phyloP scores from a whole-genome alignment of 306 rosid genomes.

The Pterocarpus santalinus region DNA sequence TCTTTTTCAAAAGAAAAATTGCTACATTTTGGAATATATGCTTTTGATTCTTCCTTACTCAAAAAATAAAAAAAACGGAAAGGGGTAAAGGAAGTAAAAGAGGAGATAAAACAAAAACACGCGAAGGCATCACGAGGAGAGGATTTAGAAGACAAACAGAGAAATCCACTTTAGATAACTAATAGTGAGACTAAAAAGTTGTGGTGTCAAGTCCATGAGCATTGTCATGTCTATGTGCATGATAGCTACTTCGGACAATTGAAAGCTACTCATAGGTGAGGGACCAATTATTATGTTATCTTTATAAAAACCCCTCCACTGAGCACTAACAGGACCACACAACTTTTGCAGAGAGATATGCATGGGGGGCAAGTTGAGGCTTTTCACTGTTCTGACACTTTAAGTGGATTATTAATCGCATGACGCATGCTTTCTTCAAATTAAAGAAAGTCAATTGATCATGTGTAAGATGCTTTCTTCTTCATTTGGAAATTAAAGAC shows the following conservation, averaged over 20 bases:
- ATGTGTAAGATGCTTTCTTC: slow-evolving; percentile 46
- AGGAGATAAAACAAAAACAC: slow-evolving; percentile 5
- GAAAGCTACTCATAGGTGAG: slow-evolving; percentile 53
- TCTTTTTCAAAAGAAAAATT: too few species aligned
- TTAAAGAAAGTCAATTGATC: slow-evolving; percentile 46
- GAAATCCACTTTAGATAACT: slow-evolving; percentile 56
- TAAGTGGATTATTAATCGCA: slow-evolving; percentile 42
- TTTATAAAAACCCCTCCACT: slow-evolving; percentile 46
- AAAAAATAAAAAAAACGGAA: background rate
- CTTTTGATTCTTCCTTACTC: background rate
- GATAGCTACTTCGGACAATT: slow-evolving; percentile 60
- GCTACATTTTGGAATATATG: background rate
- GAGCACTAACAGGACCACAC: slow-evolving; percentile 71
- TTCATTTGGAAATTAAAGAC: slow-evolving; percentile 27
- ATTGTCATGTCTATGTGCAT: slow-evolving; percentile 62
- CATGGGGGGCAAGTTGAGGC: slow-evolving; percentile 50
- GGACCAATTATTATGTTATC: slow-evolving; percentile 65
- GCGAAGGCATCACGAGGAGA: slow-evolving; percentile 49
- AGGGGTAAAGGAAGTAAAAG: background rate
- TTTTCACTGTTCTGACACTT: slow-evolving; percentile 38
- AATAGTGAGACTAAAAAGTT: slow-evolving; percentile 55
- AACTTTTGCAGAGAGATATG: slow-evolving; percentile 85
- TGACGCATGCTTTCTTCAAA: slow-evolving; percentile 52
- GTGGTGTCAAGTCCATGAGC: slow-evolving; percentile 56
- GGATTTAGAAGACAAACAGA: slow-evolving; percentile 48